phyloP scores from a whole-genome alignment of 129 eudicot genomes.

The Escallonia herrerae region DNA sequence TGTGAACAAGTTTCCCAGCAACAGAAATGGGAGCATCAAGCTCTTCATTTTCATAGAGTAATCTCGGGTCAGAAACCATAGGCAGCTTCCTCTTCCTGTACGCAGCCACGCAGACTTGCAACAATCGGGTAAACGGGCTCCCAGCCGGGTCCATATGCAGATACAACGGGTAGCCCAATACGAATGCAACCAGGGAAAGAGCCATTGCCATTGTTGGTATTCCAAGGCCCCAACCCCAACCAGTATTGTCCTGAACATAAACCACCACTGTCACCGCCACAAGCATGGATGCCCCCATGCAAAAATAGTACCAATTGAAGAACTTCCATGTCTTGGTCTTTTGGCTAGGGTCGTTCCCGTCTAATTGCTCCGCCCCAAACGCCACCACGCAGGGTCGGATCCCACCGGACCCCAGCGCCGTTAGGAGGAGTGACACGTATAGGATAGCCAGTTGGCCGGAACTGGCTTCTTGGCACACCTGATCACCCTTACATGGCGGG shows the following conservation, averaged over 20 bases:
- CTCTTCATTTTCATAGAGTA: slow-evolving; percentile 65
- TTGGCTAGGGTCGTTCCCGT: slow-evolving; percentile 54
- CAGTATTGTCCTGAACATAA: slow-evolving; percentile 70
- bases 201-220: slow-evolving; percentile 67
- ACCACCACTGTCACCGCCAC: slow-evolving; percentile 78
- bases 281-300: slow-evolving; percentile 75
- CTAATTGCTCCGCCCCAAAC: slow-evolving; percentile 91
- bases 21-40: slow-evolving; percentile 77
- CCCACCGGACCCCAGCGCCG: slow-evolving; percentile 85
- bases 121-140: slow-evolving; percentile 88
- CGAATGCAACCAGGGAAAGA: slow-evolving; percentile 49
- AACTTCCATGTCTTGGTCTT: slow-evolving; percentile 76
- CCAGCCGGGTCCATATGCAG: slow-evolving; percentile 75
- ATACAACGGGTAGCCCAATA: slow-evolving; percentile 67
- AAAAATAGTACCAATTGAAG: slow-evolving; percentile 89
- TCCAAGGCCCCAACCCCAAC: slow-evolving; percentile 98
- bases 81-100: slow-evolving; percentile 60
- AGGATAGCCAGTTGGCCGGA: slow-evolving; percentile 62
- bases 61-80: slow-evolving; percentile 47
- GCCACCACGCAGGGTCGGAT: slow-evolving; percentile 94
- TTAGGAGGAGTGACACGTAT: slow-evolving; percentile 56
- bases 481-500: slow-evolving; percentile 37
- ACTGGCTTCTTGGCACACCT: slow-evolving; percentile 55
- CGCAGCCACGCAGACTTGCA: slow-evolving; percentile 89
- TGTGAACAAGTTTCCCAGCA: slow-evolving; percentile 72